Conservation (phyloP, 352 stramenopile species). For the Blastocystis sp. region DNA sequence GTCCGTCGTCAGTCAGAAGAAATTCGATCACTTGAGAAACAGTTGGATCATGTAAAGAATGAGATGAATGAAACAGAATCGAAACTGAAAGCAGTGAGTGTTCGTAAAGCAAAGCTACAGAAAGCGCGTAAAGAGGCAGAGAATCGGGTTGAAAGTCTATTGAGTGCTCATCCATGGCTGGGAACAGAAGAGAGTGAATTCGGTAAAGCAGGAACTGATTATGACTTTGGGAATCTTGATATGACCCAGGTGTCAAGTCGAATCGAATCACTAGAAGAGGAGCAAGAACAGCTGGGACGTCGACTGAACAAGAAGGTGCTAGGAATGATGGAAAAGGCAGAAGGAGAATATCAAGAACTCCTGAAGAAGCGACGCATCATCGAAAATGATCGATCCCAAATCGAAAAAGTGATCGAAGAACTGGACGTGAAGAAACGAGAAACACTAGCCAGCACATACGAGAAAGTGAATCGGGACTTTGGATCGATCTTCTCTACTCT, state of each 20-base stretch:
- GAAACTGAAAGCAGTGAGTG: background rate
- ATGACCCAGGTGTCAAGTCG: conserved; percentile 80
- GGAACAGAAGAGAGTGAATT: conserved; percentile 93
- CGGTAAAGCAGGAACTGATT: conserved; percentile 90
- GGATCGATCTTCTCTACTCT: conserved; percentile 97
- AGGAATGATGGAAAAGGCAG: conserved; percentile 98
- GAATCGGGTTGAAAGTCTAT: conserved; percentile 83
- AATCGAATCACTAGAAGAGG: conserved; percentile 81
- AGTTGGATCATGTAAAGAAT: conserved; percentile 75
- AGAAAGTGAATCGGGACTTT: conserved; percentile 98
- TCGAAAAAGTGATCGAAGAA: conserved; percentile 96
- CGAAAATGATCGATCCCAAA: conserved; percentile 82
- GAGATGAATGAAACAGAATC: conserved; percentile 72
- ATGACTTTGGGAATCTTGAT: conserved; percentile 90
- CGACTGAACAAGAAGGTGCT: conserved; percentile 99
- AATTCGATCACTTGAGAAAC: background rate
- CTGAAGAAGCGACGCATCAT: conserved; percentile 95
- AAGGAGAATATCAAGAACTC: conserved; percentile 95
- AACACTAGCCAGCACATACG: conserved; percentile 90
- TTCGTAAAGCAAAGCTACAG: conserved; percentile 2
- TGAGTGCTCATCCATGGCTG: conserved; percentile 93
- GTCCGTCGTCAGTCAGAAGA: conserved; percentile 75
- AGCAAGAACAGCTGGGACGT: conserved; percentile 87
- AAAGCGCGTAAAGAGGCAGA: conserved; percentile 76
- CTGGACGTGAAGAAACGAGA: conserved; percentile 98